Evolutionary conservation across 2,329 filamentous ascomycete species (phyloP), one percentile per base, ranked within the genome.

Genomic region (Monilinia vaccinii-corymbosi): DNA sequence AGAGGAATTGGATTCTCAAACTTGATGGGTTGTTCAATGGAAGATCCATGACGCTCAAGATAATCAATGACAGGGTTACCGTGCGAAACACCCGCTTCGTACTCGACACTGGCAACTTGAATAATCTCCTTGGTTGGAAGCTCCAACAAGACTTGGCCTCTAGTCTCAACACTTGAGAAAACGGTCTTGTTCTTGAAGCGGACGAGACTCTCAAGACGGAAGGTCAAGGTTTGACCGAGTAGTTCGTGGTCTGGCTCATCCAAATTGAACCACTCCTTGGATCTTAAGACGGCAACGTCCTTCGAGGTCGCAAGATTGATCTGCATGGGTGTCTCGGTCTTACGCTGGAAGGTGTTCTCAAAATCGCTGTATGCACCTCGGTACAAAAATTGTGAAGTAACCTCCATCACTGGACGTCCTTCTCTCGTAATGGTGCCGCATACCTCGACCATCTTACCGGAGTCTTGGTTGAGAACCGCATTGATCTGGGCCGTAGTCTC

Each of bases 381-480:
- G 80, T 99, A 99, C 70, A 99, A 75, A 82, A 99, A 99, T 75
- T 99, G 94, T 64, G 91, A 97, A 14, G 92, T 97, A 32, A 99
- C 94, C 73, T 99, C 91, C 94, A 99, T 99, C 64, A 99, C 91
- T 7, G 91, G 81, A 73, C 89, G 75, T 31, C 88, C 88, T 58
- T 92, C 85, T 47, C 94, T 88, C 58, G 83, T 87, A 70, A 99
- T 96, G 7, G 94, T 99, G 64, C 94, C 94, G 70, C 92, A 97
- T n/a, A 99, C 93, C 76, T 99, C 95, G 21, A 99, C 95, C 92
- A 99, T 97, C 81, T 99, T 99, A 51, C 94, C 94, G 62, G 94
- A 91, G 16, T 96, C 91, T 74, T 99, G 92, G 78, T 97, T 99
- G 78, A 99, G 88, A 70, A 99, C 91, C 18, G 94, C 91, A 69